phyloP scores from a whole-genome alignment of 2,329 filamentous ascomycete species.

The Fusarium denticulatum region DNA sequence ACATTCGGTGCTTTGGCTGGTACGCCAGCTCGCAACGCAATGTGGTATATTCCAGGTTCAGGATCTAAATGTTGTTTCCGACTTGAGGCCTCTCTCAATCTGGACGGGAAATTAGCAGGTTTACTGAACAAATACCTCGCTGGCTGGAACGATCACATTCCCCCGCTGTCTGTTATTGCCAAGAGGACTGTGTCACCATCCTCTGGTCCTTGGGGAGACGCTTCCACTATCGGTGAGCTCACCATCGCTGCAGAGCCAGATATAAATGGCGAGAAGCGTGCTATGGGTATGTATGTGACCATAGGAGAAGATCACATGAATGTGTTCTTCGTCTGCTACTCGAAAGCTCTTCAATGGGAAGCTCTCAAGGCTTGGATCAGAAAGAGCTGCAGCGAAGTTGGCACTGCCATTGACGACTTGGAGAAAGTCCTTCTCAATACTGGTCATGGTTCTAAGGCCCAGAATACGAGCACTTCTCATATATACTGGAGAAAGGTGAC shows the following conservation, averaged over 20 bases:
- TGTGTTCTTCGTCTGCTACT: background rate
- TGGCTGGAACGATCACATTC: accelerated
- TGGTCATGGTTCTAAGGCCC: accelerated
- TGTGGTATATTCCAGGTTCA: background rate
- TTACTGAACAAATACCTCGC: background rate
- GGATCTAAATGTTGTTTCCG: accelerated
- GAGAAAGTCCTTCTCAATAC: background rate
- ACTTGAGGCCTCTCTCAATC: background rate
- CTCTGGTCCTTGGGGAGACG: background rate
- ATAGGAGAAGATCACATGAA: background rate
- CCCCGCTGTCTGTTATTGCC: accelerated
- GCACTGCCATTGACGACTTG: background rate
- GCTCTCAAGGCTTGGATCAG: accelerated
- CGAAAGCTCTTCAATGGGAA: background rate
- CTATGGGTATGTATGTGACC: accelerated
- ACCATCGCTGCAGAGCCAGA: background rate
- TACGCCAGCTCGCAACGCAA: background rate
- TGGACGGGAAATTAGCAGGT: accelerated
- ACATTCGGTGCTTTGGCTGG: accelerated
- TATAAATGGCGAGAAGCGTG: background rate
- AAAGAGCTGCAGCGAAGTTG: background rate
- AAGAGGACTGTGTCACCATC: background rate
- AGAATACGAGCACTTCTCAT: background rate
- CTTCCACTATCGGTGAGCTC: background rate
- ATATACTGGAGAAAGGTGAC: background rate